Conservation (phyloP, 208 protist species). For the Phytomonas francai region DNA sequence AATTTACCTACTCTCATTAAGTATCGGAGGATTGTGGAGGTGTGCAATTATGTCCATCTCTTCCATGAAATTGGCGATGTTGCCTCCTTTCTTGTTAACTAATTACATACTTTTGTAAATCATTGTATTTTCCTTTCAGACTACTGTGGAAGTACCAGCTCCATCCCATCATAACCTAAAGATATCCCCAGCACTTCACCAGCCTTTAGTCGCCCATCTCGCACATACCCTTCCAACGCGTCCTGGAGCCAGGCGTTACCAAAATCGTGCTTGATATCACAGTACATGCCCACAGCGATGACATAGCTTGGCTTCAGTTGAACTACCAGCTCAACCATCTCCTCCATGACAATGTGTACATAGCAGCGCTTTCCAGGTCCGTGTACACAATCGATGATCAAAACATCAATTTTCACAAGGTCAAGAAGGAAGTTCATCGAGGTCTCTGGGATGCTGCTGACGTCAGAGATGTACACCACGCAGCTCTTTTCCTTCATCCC, state of each 20-base stretch:
- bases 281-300: constrained; percentile 75
- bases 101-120: background rate
- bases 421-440: constrained; percentile 64
- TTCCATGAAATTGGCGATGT: background rate
- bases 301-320: constrained; percentile 36
- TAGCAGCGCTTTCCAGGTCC: constrained; percentile 22
- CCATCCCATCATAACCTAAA: constrained; percentile 66
- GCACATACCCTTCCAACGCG: constrained; percentile 20
- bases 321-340: constrained; percentile 38
- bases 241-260: constrained; percentile 25
- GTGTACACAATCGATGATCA: constrained; percentile 65
- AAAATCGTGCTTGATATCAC: constrained; percentile 43
- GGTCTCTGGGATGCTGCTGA: constrained; percentile 42
- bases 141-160: constrained; percentile 38
- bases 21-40: background rate
- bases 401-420: constrained; percentile 73
- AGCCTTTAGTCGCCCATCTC: constrained; percentile 15
- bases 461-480: constrained; percentile 79
- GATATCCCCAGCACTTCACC: constrained; percentile 41
- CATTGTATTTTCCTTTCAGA: constrained; percentile 4
- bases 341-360: constrained; percentile 68
- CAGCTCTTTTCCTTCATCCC: constrained; percentile 26
- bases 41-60: background rate
- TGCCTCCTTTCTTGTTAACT: background rate
- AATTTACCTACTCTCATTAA: background rate